Percentiles rank a stretch among this genome's conserved stretches.
Evolutionary conservation across 306 rosid species (phyloP).

Genomic region (Begonia masoniana): DNA sequence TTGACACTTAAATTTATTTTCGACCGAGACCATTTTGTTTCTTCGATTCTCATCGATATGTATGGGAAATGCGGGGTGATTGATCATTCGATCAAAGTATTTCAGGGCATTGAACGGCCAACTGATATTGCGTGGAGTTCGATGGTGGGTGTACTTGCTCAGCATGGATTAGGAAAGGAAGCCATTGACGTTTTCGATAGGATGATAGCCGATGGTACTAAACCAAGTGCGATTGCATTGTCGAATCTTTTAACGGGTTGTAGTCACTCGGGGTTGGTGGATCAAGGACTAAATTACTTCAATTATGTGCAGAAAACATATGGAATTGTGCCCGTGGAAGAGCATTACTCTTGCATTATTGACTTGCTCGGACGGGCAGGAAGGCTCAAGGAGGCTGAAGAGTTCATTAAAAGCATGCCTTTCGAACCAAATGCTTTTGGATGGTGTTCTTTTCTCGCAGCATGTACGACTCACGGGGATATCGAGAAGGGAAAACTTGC

Average conservation of each 20-base stretch:
- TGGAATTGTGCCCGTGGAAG: conserved; percentile 36
- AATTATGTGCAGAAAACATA: conserved; percentile 32
- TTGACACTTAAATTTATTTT: conserved; percentile 36
- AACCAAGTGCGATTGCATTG: conserved; percentile 39
- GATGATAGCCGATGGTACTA: conserved; percentile 27
- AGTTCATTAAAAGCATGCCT: conserved; percentile 37
- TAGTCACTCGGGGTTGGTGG: conserved; percentile 41
- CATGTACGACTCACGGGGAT: conserved; percentile 37
- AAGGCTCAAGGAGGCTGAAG: conserved; percentile 35
- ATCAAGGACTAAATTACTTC: conserved; percentile 36
- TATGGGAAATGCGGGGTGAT: conserved; percentile 46
- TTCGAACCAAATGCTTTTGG: conserved; percentile 46
- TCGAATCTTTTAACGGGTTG: conserved; percentile 38
- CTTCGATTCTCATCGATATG: conserved; percentile 40
- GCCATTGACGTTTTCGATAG: conserved; percentile 17
- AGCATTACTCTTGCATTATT: conserved; percentile 39
- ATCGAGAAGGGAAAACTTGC: conserved; percentile 37
- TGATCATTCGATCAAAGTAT: conserved; percentile 27
- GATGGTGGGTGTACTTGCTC: conserved; percentile 30
- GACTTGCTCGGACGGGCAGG: conserved; percentile 44
- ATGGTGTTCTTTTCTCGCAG: conserved; percentile 51
- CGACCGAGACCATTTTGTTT: conserved; percentile 30
- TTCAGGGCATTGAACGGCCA: conserved; percentile 23
- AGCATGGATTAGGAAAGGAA: conserved; percentile 42
- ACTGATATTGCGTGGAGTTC: conserved; percentile 37